Conservation (phyloP, 163 green algal species). For the Trebouxia gelatinosa region DNA sequence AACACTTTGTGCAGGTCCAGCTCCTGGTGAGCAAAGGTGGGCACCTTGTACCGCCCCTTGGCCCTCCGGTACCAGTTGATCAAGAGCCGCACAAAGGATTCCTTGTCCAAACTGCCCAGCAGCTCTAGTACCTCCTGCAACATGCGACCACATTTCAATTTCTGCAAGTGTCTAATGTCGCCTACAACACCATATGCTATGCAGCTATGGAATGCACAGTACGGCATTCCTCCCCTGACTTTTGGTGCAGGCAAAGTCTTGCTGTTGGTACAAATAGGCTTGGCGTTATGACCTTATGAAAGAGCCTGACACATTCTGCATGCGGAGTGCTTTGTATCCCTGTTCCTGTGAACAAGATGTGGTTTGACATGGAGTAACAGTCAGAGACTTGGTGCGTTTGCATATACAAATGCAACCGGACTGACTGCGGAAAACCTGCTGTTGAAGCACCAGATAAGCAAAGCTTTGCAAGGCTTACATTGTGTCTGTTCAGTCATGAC, state of each 20-base stretch:
- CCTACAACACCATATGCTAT: background rate
- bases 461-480: no score
- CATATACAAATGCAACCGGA: no score
- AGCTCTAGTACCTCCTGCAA: conserved; percentile 44
- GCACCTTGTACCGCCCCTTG: conserved; percentile 65
- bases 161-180: background rate
- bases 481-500: no score
- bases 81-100: conserved; percentile 47
- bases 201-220: background rate
- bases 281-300: background rate
- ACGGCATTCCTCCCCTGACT: background rate
- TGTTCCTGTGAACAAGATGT: no score
- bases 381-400: no score
- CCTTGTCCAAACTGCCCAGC: conserved; percentile 40
- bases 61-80: conserved; percentile 55
- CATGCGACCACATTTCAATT: background rate
- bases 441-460: no score
- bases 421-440: no score
- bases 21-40: conserved; percentile 64
- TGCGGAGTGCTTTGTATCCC: no score
- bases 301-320: no score
- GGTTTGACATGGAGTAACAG: no score
- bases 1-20: conserved; percentile 65
- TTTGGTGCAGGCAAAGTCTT: no score
- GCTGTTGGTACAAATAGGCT: no score